Evolutionary conservation across 2,329 filamentous ascomycete genomes (phyloP), one percentile per base, ranked within the genome.

Genomic region (Pestalotiopsis sp.): DNA sequence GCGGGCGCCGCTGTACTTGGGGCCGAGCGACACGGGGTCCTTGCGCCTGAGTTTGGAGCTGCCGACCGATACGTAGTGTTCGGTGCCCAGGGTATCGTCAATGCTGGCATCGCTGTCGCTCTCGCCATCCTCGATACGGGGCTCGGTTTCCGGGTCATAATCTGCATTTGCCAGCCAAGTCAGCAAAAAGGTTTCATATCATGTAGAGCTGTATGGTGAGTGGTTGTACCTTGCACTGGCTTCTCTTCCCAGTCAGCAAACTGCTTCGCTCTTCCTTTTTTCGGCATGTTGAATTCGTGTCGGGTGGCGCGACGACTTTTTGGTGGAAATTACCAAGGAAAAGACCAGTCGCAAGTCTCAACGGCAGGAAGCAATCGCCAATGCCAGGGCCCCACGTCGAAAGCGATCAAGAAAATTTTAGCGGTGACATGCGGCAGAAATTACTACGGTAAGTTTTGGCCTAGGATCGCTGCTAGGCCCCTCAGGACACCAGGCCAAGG

Each of bases 11-110:
- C 90, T 86, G 80, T 98, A 98, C 77, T 93, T 88, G 14, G 92
- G 90, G 0, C 94, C 95, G 1, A 98, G 84, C 0, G 88, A 82
- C 20, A 91, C 81, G 27, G 87, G 86, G 41, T 93, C 90, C 69
- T 90, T 90, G 77, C 93, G 91, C 72, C 94, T 90, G 73, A 98
- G 83, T 78, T 93, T 95, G 82, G 92, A 96, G 84, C 95, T 96
- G 23, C 90, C 91, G 70, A 70, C 25, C 20, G 71, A 39, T 9
- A 41, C 67, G 45, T 70, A 70, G 39, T 70, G 68, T 75, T 97
- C 95, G 39, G 95, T 92, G 23, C 92, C 94, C 12, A 86, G 85
- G 70, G 87, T 81, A 62, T 85, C 85, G 36, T 86, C 82, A 4
- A 82, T 83, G 72, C 82, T 86, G 38, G 80, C 85, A 59, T 85